phyloP scores from a whole-genome alignment of 371 early-diverging fungal species.

The Rhizomucor pusillus region DNA sequence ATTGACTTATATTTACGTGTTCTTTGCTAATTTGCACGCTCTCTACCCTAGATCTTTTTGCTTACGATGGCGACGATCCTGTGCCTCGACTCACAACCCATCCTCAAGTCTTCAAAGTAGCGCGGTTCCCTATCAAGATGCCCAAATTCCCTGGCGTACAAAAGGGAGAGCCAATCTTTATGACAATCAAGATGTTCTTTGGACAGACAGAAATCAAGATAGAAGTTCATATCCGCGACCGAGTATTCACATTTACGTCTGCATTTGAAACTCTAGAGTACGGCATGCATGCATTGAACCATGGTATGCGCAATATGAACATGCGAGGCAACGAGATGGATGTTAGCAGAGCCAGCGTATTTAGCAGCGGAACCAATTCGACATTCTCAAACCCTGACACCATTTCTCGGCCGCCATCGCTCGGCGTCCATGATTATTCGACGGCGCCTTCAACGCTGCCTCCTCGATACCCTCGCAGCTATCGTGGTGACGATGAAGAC shows the following conservation, averaged over 20 bases:
- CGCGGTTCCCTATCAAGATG: conserved; percentile 50
- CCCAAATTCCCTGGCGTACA: conserved; percentile 38
- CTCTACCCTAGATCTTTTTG: conserved; percentile 30
- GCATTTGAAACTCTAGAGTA: conserved; percentile 44
- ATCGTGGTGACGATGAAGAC: conserved; percentile 11
- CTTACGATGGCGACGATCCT: conserved; percentile 43
- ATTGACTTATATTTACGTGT: conserved; percentile 25
- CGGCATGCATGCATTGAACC: conserved; percentile 25
- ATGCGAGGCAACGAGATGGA: conserved; percentile 24
- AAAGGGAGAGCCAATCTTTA: conserved; percentile 43
- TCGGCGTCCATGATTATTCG: conserved; percentile 7
- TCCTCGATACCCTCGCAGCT: conserved; percentile 14
- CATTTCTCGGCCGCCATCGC: conserved; percentile 10
- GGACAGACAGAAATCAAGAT: conserved; percentile 52
- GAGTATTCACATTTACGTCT: conserved; percentile 42
- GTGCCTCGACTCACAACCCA: conserved; percentile 46
- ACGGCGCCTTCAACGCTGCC: conserved; percentile 1
- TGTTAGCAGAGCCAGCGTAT: conserved; percentile 10
- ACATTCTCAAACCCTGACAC: conserved; percentile 15
- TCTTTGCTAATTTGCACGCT: neutral
- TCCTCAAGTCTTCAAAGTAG: conserved; percentile 41
- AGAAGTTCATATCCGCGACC: conserved; percentile 44
- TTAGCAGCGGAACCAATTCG: conserved; percentile 15
- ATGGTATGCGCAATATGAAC: conserved; percentile 16
- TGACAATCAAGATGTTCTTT: conserved; percentile 53